Evolutionary conservation across 768 basidiomycete genomes (phyloP), one percentile per base, ranked within the genome.

Genomic region (Botryobasidium botryosum): DNA sequence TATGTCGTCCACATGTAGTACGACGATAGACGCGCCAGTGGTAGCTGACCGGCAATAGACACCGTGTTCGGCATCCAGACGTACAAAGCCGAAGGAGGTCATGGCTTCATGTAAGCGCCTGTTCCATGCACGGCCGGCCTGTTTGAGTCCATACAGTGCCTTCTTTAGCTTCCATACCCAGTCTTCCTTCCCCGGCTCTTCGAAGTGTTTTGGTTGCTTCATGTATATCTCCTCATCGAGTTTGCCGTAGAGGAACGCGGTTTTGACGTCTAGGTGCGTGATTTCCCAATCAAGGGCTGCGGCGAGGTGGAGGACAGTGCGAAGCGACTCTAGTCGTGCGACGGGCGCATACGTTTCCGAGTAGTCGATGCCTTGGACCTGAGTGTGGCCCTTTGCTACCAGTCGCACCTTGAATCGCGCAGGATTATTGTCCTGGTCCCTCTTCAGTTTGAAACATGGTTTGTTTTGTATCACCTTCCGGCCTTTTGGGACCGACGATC

Each of bases 301-400:
- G 2, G 50, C 42, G 5, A 47, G 15, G 7, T 25, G 13, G 24
- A 57, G 35, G 36, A 54, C 21, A 5, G 48, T 13, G 13, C 49
- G 40, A 4, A 55, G 20, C 29, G 47, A 38, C 27, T 40, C 50
- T n/a, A 44, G 48, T 7, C 43, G 27, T 2, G 50, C 48, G 17
- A 56, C 52, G 4, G 55, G 57, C 29, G 56, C 24, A 47, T 48
- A 58, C 8, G 53, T 56, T 20, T 60, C 51, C 6, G 35, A 43
- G 45, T 51, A 61, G 37, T 61, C 57, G 12, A 55, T 35, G 10
- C 70, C 68, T 21, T 54, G 62, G 0, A 63, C 51, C 42, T 68
- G 67, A 21, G 64, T 51, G 50, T 57, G 66, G 0, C 71, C 68
- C 42, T 63, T 59, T 21, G 66, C 61, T 0, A 72, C 64, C 21